Evolutionary conservation across 176 grass and related monocot species (phyloP).

Genomic region (Triticum timopheevii): DNA sequence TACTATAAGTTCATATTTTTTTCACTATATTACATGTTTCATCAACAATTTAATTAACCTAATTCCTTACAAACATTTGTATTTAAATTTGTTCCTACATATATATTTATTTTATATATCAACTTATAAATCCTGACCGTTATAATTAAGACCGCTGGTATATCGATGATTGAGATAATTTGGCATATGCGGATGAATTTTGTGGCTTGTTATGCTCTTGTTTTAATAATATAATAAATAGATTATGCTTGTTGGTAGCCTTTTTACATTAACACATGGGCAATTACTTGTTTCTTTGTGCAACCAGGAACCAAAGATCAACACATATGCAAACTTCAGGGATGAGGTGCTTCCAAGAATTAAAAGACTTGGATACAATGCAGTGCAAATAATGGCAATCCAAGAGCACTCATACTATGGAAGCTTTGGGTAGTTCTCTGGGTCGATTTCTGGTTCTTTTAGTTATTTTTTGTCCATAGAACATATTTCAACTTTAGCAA

Average conservation of each 20-base stretch:
- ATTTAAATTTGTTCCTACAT: background rate
- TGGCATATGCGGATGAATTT: too few relatives aligned
- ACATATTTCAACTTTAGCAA: conserved; percentile 2
- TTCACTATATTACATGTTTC: background rate
- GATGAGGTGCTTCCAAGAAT: conserved; percentile 95
- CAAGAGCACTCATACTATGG: conserved; percentile 98
- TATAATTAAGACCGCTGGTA: too few relatives aligned
- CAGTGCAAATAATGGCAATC: conserved; percentile 99
- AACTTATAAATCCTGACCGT: too few relatives aligned
- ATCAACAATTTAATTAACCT: background rate
- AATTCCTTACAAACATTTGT: background rate
- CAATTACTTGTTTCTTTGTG: conserved; percentile 19
- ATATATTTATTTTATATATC: too few relatives aligned
- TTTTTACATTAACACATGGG: conserved; percentile 20
- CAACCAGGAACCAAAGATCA: conserved; percentile 85
- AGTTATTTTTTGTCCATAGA: conserved; percentile 4
- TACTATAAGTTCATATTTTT: background rate
- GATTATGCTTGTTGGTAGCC: background rate
- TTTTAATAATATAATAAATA: background rate
- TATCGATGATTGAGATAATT: too few relatives aligned
- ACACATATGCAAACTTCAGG: conserved; percentile 91
- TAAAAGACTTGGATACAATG: conserved; percentile 97
- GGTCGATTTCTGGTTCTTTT: conserved; percentile 1
- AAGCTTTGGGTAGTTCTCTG: conserved; percentile 80
- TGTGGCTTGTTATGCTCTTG: background rate